Evolutionary conservation across 2,329 filamentous ascomycete species (phyloP).

Genomic region (Apiospora pterosperma): DNA sequence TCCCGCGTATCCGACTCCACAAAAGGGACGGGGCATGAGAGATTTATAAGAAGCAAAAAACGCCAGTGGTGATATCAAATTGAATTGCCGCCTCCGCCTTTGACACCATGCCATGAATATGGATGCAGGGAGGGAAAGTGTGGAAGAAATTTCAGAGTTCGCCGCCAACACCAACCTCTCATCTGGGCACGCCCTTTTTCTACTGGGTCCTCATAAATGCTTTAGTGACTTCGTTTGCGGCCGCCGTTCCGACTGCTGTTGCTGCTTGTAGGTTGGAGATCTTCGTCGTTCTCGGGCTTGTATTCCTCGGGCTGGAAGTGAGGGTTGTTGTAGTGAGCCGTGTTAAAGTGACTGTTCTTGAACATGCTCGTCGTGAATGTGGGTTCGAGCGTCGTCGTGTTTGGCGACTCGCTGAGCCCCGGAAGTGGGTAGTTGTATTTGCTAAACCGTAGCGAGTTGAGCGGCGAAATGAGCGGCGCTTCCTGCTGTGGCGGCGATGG

Average conservation of each 20-base stretch:
- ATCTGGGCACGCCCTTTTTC: neutral
- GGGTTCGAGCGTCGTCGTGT: slow-evolving; percentile 31
- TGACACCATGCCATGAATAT: slow-evolving; percentile 1
- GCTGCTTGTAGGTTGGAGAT: slow-evolving; percentile 21
- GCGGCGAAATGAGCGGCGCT: slow-evolving; percentile 22
- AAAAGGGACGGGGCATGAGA: neutral
- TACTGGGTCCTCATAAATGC: neutral
- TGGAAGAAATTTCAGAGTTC: neutral
- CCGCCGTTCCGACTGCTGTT: slow-evolving; percentile 9
- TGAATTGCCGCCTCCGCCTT: neutral
- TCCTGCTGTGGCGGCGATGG: slow-evolving; percentile 19
- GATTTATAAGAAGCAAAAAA: neutral
- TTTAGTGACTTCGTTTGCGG: slow-evolving; percentile 3
- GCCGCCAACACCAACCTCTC: neutral
- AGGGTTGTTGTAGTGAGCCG: slow-evolving; percentile 64
- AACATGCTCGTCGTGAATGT: slow-evolving; percentile 55
- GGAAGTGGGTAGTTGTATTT: slow-evolving; percentile 46
- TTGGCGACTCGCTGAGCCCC: slow-evolving; percentile 28
- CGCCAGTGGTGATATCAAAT: neutral
- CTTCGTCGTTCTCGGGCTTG: slow-evolving; percentile 37
- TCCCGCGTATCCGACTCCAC: neutral
- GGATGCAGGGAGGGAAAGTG: neutral
- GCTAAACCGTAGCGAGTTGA: slow-evolving; percentile 46
- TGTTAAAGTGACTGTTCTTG: slow-evolving; percentile 65
- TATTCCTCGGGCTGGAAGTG: slow-evolving; percentile 57